phyloP scores from a whole-genome alignment of 2,329 filamentous ascomycete genomes.

The Sarocladium brachiariae region DNA sequence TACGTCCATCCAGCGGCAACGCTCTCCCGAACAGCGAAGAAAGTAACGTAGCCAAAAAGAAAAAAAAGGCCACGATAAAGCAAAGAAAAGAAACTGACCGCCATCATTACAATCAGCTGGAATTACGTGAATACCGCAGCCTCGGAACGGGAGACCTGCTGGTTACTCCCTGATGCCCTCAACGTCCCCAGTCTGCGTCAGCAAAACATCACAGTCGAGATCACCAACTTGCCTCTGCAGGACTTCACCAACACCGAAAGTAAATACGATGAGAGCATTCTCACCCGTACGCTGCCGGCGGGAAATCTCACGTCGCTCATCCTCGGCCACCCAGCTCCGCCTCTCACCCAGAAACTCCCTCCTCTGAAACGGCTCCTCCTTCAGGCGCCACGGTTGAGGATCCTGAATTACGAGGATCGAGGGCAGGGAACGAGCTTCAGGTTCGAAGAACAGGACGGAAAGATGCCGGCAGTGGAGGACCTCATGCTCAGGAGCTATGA shows the following conservation, averaged over 20 bases:
- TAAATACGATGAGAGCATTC: constrained; percentile 22
- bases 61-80: no score
- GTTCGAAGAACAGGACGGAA: constrained; percentile 29
- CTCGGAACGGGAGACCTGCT: constrained; percentile 13
- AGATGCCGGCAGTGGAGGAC: constrained; percentile 35
- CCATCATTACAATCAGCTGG: not conserved
- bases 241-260: constrained; percentile 20
- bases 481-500: constrained; percentile 40
- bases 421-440: constrained; percentile 38
- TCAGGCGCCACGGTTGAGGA: constrained; percentile 26
- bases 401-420: constrained; percentile 35
- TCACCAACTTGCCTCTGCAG: constrained; percentile 35
- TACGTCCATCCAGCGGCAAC: constrained; percentile 22
- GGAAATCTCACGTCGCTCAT: constrained; percentile 32
- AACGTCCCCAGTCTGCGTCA: constrained; percentile 22
- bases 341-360: constrained; percentile 32
- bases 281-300: constrained; percentile 32
- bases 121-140: not conserved
- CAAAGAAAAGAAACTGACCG: not conserved
- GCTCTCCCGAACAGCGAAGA: no score
- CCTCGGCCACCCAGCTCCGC: constrained; percentile 31
- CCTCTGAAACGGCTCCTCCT: constrained; percentile 37
- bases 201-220: constrained; percentile 26
- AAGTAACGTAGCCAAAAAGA: no score
- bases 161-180: constrained; percentile 33